Conservation (phyloP, 2,329 filamentous ascomycete species). For the Aspergillus hortae region DNA sequence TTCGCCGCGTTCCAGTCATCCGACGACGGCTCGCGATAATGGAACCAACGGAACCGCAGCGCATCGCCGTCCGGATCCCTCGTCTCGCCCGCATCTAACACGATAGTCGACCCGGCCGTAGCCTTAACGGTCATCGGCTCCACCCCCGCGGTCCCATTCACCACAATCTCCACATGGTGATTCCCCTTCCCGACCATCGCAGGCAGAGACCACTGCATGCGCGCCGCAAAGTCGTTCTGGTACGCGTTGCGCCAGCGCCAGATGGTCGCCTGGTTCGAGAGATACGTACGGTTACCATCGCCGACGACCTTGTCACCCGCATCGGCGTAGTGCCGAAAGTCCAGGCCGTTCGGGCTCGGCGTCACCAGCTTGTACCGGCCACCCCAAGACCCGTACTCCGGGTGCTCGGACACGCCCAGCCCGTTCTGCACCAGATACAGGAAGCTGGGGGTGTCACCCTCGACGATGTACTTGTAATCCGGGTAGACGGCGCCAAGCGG, state of each 20-base stretch:
- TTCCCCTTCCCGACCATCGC: conserved; percentile 17
- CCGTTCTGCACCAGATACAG: conserved; percentile 43
- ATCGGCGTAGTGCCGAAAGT: conserved; percentile 28
- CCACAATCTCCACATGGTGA: conserved; percentile 17
- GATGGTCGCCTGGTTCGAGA: conserved; percentile 47
- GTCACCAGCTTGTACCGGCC: conserved; percentile 35
- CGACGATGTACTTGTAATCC: conserved; percentile 49
- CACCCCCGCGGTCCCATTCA: conserved; percentile 13
- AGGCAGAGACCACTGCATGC: conserved; percentile 46
- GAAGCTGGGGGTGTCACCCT: conserved; percentile 48
- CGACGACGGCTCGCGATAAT: conserved; percentile 18
- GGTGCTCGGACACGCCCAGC: conserved; percentile 35
- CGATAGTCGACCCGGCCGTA: conserved; percentile 14
- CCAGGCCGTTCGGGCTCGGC: background rate
- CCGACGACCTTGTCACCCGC: conserved; percentile 34
- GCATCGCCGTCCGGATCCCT: conserved; percentile 20
- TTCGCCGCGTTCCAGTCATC: conserved; percentile 8
- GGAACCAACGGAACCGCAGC: conserved; percentile 21
- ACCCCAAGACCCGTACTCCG: conserved; percentile 43
- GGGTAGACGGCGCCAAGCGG: conserved; percentile 47
- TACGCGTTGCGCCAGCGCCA: conserved; percentile 54
- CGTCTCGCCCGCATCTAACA: conserved; percentile 18
- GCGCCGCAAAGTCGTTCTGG: conserved; percentile 50
- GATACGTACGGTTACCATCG: conserved; percentile 26
- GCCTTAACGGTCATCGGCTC: conserved; percentile 13